Percentiles rank a stretch among this genome's conserved stretches.
Conservation (phyloP, 148 eudicot species). For the Rhododendron vialii region DNA sequence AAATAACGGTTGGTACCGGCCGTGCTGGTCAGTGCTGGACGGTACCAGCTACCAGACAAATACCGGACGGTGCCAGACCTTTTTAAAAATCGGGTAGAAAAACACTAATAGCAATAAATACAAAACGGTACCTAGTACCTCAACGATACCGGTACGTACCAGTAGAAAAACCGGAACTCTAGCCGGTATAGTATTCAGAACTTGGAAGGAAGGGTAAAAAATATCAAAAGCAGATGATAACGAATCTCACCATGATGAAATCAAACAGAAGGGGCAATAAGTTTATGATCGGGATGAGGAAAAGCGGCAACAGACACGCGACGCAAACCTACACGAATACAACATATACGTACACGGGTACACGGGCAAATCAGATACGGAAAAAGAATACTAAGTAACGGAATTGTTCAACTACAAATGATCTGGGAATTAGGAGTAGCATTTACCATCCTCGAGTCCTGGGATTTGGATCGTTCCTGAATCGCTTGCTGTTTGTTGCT, state of each 20-base stretch:
- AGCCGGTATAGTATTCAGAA: no score
- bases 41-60: no score
- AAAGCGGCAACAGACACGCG: constrained; percentile 15
- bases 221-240: not conserved
- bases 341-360: not conserved
- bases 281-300: constrained; percentile 18
- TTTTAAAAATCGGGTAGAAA: no score
- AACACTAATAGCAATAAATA: no score
- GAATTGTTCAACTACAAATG: not conserved
- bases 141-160: no score
- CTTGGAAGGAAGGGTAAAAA: not conserved
- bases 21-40: no score
- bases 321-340: constrained; percentile 9
- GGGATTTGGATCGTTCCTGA: not conserved
- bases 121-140: no score
- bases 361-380: not conserved
- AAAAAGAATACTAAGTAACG: not conserved
- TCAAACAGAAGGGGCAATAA: constrained; percentile 9
- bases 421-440: not conserved
- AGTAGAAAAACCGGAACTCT: no score
- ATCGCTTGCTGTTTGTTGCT: not conserved
- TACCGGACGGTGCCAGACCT: no score
- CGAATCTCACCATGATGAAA: constrained; percentile 9
- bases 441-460: not conserved
- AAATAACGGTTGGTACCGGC: no score